Base-by-base conservation (phyloP, 768 basidiomycete genomes). In the Lactarius deliciosus region DNA sequence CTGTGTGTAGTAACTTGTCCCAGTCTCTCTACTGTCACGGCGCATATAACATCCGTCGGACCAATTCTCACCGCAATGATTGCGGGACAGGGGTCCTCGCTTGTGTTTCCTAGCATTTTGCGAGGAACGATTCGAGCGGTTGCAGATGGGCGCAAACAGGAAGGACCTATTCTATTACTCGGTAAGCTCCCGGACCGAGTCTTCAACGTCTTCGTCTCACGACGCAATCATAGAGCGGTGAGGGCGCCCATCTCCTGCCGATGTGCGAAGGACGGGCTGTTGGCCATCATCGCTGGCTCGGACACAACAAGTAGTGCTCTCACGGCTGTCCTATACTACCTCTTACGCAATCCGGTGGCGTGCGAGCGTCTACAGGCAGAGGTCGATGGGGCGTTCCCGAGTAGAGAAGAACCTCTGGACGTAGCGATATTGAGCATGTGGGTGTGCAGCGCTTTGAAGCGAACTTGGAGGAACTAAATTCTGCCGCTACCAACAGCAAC, bases 161-260 rank as follows among this genome's bases (percentile, higher is more conserved):
- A 77, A 76, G 45, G 79, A 80, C 63, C 69, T 81, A 2, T 81
- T 79, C 68, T 74, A 78, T 66, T 73, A 81, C 68, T 65, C 80
- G 57, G 79, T 81, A 69, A 7, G 71, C 22, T 34, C 28, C 30
- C 7, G 1, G 2, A n/a, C 18, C 18, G 4, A 11, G 9, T 28
- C 11, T 22, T 15, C 5, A 11, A 10, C 11, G 2, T 5, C 50
- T 13, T 25, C 13, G 5, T 25, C 47, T 50, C 13, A 50, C 22
- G 15, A 50, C 18, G 18, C 18, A 0, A 9, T 4, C 30, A 28
- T 70, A 64, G 47, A 69, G 20, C 58, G 28, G 53, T 13, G 68
- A n/a, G 50, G 64, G n/a, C 57, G 32, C 20, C 36, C 38, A 58
- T 22, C 57, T 5, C 18, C 13, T 2, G 15, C 11, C 5, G 7